Evolutionary conservation across 306 rosid genomes (phyloP).

Genomic region (Crotalaria pallida): DNA sequence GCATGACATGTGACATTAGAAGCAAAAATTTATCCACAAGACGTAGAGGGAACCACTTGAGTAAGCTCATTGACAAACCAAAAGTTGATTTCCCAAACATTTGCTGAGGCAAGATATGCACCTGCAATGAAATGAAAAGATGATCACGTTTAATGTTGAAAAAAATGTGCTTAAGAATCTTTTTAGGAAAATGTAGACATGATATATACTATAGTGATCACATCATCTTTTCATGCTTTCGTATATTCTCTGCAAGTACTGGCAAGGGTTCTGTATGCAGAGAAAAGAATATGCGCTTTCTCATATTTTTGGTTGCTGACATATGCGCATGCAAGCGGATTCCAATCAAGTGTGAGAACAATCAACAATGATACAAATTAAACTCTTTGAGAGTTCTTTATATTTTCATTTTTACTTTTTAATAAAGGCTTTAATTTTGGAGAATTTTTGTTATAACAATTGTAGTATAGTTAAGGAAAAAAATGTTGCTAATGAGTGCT

Average conservation of each 20-base stretch:
- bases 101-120: constrained; percentile 76
- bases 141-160: neutral
- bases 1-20: constrained; percentile 45
- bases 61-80: constrained; percentile 59
- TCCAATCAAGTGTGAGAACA: constrained; percentile 30
- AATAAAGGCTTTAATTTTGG: too few relatives aligned
- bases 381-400: neutral
- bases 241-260: neutral
- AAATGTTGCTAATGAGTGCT: too few relatives aligned
- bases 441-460: neutral
- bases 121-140: constrained; percentile 29
- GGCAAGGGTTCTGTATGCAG: neutral
- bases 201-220: neutral
- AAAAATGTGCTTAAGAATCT: neutral
- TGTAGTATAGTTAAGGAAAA: neutral
- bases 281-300: neutral
- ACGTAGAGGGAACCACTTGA: constrained; percentile 57
- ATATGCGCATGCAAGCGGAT: constrained; percentile 52
- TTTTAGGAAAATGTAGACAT: constrained; percentile 15
- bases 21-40: constrained; percentile 68
- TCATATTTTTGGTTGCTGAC: constrained; percentile 31
- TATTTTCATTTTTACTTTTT: too few relatives aligned
- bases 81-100: constrained; percentile 87
- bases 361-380: neutral
- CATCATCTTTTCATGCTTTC: constrained; percentile 21